Conservation (phyloP, 495 filamentous ascomycete species). For the Chaetomium cochliodes region DNA sequence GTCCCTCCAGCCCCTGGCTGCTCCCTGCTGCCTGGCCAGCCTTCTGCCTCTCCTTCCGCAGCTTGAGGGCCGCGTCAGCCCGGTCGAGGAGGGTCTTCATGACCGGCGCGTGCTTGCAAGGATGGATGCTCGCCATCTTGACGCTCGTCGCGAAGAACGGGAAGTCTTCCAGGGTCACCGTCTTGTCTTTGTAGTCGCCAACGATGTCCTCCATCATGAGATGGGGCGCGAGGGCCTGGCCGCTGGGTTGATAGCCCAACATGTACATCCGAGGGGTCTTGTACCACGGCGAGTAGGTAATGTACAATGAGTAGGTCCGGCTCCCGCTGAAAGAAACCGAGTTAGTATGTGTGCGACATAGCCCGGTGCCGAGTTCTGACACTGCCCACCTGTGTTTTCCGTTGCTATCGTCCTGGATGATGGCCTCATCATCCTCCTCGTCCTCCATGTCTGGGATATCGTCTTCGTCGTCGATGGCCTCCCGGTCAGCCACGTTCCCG, state of each 20-base stretch:
- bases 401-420: conserved; percentile 73
- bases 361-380: conserved; percentile 16
- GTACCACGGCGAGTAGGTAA: conserved; percentile 95
- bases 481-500: conserved; percentile 71
- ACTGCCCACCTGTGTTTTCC: conserved; percentile 67
- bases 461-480: conserved; percentile 67
- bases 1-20: conserved; percentile 54
- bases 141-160: conserved; percentile 79
- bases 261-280: conserved; percentile 94
- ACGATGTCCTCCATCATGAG: conserved; percentile 99
- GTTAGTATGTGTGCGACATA: conserved; percentile 17
- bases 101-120: conserved; percentile 86
- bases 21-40: conserved; percentile 45
- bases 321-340: conserved; percentile 57
- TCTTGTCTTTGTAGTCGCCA: conserved; percentile 99
- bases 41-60: conserved; percentile 77
- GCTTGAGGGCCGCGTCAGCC: conserved; percentile 87
- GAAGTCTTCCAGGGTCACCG: conserved; percentile 97
- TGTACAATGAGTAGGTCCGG: conserved; percentile 95
- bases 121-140: conserved; percentile 96
- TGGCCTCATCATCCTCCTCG: conserved; percentile 95
- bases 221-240: conserved; percentile 79
- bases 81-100: conserved; percentile 98
- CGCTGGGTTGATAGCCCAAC: conserved; percentile 79
- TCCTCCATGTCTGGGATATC: conserved; percentile 99